A percentile compares a stretch with the other conserved stretches of the same genome.
These are phyloP conservation scores for Cystobasidium slooffiae DNA, from an alignment of 1,284 basidiomycete genomes.

Conservation along the genomic window DNA sequence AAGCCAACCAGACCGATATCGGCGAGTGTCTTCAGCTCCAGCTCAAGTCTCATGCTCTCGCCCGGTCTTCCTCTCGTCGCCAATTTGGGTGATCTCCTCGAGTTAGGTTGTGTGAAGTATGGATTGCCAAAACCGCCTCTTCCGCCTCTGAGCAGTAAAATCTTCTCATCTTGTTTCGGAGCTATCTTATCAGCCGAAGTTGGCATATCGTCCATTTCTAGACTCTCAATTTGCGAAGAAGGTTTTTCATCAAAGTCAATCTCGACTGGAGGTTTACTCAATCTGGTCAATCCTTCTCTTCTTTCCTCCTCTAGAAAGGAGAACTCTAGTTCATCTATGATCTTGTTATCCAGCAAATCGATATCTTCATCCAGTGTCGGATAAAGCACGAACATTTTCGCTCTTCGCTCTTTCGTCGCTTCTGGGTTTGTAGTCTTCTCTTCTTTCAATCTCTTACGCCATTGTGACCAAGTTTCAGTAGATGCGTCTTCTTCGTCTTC, in stretches of 20 bases:
- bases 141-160: slow-evolving; percentile 79
- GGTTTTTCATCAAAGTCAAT: slow-evolving; percentile 63
- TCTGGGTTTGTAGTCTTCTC: slow-evolving; percentile 60
- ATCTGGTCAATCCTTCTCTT: slow-evolving; percentile 62
- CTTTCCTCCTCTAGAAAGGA: slow-evolving; percentile 49
- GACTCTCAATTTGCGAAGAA: slow-evolving; percentile 50
- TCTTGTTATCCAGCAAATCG: slow-evolving; percentile 47
- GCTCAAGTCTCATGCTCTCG: slow-evolving; percentile 75
- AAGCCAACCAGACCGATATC: slow-evolving; percentile 95
- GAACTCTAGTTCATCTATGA: slow-evolving; percentile 47
- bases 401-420: slow-evolving; percentile 45
- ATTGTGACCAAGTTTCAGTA: slow-evolving; percentile 59
- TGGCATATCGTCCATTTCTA: slow-evolving; percentile 73
- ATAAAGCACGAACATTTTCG: slow-evolving; percentile 52
- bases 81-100: slow-evolving; percentile 57
- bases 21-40: slow-evolving; percentile 94
- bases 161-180: slow-evolving; percentile 59
- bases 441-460: slow-evolving; percentile 66
- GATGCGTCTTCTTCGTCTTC: slow-evolving; percentile 62
- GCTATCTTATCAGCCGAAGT: slow-evolving; percentile 56
- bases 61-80: slow-evolving; percentile 71
- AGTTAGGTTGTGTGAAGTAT: slow-evolving; percentile 57
- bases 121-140: slow-evolving; percentile 84
- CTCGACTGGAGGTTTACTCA: slow-evolving; percentile 62
- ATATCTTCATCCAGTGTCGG: slow-evolving; percentile 49